phyloP scores from a whole-genome alignment of 176 grass and related monocot species.

The Aegilops umbellulata region DNA sequence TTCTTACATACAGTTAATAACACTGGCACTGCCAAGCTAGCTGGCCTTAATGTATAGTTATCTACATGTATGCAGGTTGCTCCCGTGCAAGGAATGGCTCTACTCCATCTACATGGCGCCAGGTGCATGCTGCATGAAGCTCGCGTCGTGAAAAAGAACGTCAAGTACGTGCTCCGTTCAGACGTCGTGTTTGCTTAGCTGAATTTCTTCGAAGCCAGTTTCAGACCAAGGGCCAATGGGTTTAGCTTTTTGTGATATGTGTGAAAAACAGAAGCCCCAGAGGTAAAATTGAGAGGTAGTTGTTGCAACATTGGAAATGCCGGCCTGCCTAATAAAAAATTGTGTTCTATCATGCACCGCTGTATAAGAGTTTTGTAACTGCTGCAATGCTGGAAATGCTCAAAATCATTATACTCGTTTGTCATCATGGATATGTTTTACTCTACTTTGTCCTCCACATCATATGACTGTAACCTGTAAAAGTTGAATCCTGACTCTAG shows the following conservation, averaged over 20 bases:
- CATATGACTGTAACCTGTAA: neutral
- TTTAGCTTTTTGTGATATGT: neutral
- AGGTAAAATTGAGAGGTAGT: neutral
- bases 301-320: neutral
- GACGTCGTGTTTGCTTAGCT: constrained; percentile 76
- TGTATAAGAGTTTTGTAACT: neutral
- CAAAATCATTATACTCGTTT: neutral
- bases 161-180: constrained; percentile 82
- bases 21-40: neutral
- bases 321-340: neutral
- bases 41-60: constrained; percentile 9
- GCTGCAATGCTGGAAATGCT: neutral
- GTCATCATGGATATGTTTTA: neutral
- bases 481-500: neutral
- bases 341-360: neutral
- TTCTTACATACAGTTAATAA: neutral
- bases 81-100: constrained; percentile 78
- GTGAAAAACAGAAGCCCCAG: neutral
- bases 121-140: constrained; percentile 99
- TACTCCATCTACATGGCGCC: constrained; percentile 84
- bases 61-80: constrained; percentile 53
- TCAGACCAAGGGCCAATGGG: too few species aligned
- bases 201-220: neutral
- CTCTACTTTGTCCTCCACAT: too few species aligned
- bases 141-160: constrained; percentile 70